Evolutionary conservation across 305 asterid species (phyloP).

Genomic region (Coffea humblotiana): DNA sequence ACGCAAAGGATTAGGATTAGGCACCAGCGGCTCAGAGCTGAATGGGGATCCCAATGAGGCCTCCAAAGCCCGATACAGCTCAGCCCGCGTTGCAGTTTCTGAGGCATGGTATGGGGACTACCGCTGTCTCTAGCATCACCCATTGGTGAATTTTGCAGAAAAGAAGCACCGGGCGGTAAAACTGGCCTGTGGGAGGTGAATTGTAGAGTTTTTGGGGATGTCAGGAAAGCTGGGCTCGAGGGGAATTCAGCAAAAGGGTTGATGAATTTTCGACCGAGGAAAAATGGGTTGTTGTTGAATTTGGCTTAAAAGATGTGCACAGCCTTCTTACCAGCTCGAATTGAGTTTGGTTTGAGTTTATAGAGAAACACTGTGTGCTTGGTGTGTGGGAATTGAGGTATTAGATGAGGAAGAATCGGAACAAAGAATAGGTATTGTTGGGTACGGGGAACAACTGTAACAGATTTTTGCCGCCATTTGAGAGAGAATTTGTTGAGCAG

Average conservation of each 20-base stretch:
- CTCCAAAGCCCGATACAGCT: conserved; percentile 68
- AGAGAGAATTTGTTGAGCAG: background rate
- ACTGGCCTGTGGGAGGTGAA: conserved; percentile 25
- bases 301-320: conserved; percentile 50
- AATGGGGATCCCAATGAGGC: conserved; percentile 69
- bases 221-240: conserved; percentile 22
- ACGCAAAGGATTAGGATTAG: conserved; percentile 68
- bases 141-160: conserved; percentile 45
- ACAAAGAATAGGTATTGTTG: conserved; percentile 3
- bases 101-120: conserved; percentile 60
- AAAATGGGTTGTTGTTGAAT: conserved; percentile 44
- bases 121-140: conserved; percentile 43
- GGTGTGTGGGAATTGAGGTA: background rate
- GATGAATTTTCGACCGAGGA: conserved; percentile 34
- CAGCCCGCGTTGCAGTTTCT: conserved; percentile 47
- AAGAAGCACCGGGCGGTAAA: conserved; percentile 29
- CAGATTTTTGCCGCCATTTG: conserved; percentile 26
- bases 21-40: conserved; percentile 61
- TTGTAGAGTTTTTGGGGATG: conserved; percentile 31
- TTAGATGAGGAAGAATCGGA: conserved; percentile 4
- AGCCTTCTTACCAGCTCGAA: conserved; percentile 67
- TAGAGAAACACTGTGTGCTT: background rate
- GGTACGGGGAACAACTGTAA: background rate
- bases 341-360: conserved; percentile 4
- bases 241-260: conserved; percentile 35